Evolutionary conservation across 371 early-diverging fungal genomes (phyloP), one percentile per base, ranked within the genome.

Genomic region (Mucor velutinosus): DNA sequence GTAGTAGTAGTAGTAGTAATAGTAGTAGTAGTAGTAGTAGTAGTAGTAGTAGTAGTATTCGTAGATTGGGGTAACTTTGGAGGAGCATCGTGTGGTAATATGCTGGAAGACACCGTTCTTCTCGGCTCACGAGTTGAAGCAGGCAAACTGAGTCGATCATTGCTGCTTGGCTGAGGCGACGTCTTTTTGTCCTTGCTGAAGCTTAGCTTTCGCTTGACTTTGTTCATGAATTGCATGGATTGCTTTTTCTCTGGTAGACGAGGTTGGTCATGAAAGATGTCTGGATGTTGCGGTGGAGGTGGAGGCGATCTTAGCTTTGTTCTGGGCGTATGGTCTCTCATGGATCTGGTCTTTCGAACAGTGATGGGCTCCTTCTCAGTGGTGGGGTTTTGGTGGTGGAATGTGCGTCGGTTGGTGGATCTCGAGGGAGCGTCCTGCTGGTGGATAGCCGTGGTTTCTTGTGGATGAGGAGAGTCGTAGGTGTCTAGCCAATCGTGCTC

Each of bases 401-500:
- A 53, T 5, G 59, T 60, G 51, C 66, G 59, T 17, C 66, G 11
- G n/a, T 53, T 43, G 27, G 49, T 43, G 27, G 49, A 21, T 43
- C 11, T 56, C 35, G 10, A 12, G 25, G 5, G 32, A 1, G 45
- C 23, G 47, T 45, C 4, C 10, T 7, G 19, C 21, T 17, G 29
- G 23, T 30, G 27, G 27, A 15, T 29, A 4, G 49, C 35, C 3
- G 37, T 65, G 14, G 29, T 49, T 17, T 30, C 25, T 43, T 43
- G 25, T 58, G 19, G 58, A 17, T 32, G 58, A 14, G 47, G 47
- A 56, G 21, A 56, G 17, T 69, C 62, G 14, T 69, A 63, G 14
- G 53, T 23, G n/a, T 65, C 70, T n/a, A 65, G 15, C 70, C 70
- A 70, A 17, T 65, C 61, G 27, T 64, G 65, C 10, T 45, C 59